Percentiles rank a stretch among this genome's conserved stretches.
Evolutionary conservation across 1,284 basidiomycete species (phyloP).

Genomic region (Anthracocystis walkeri): DNA sequence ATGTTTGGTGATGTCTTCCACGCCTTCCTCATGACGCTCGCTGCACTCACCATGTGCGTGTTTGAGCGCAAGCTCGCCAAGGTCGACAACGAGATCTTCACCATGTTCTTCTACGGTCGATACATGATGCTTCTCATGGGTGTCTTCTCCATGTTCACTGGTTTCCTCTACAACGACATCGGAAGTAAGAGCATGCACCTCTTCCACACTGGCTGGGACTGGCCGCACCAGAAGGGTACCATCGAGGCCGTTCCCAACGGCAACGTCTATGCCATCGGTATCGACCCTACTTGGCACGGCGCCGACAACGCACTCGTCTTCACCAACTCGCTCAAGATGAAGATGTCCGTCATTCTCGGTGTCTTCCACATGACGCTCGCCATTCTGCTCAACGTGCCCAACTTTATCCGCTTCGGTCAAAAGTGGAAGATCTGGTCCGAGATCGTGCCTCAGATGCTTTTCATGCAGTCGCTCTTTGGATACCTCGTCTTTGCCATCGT

Average conservation of each 20-base stretch:
- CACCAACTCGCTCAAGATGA: conserved; percentile 99
- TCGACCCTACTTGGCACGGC: conserved; percentile 96
- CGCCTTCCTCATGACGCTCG: conserved; percentile 83
- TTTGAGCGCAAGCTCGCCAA: conserved; percentile 84
- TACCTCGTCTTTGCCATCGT: conserved; percentile 94
- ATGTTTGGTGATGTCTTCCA: conserved; percentile 99
- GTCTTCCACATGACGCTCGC: conserved; percentile 99
- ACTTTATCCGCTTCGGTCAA: conserved; percentile 92
- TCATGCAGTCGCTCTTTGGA: conserved; percentile 96
- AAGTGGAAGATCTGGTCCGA: conserved; percentile 87
- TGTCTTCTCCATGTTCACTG: conserved; percentile 89
- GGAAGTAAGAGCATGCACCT: conserved; percentile 93
- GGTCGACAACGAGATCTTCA: conserved; percentile 84
- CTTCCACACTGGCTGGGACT: conserved; percentile 90
- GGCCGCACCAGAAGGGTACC: conserved; percentile 72
- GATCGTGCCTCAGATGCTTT: conserved; percentile 96
- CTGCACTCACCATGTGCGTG: conserved; percentile 85
- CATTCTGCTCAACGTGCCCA: conserved; percentile 92
- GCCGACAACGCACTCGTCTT: conserved; percentile 92
- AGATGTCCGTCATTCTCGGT: conserved; percentile 97
- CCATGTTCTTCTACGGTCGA: conserved; percentile 94
- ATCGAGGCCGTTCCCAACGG: conserved; percentile 71
- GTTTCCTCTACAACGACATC: conserved; percentile 98
- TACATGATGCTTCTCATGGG: conserved; percentile 99
- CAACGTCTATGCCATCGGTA: conserved; percentile 86